These are phyloP conservation scores for Tricholoma sp. DNA, from an alignment of 768 basidiomycete genomes.

Conservation along the genomic window DNA sequence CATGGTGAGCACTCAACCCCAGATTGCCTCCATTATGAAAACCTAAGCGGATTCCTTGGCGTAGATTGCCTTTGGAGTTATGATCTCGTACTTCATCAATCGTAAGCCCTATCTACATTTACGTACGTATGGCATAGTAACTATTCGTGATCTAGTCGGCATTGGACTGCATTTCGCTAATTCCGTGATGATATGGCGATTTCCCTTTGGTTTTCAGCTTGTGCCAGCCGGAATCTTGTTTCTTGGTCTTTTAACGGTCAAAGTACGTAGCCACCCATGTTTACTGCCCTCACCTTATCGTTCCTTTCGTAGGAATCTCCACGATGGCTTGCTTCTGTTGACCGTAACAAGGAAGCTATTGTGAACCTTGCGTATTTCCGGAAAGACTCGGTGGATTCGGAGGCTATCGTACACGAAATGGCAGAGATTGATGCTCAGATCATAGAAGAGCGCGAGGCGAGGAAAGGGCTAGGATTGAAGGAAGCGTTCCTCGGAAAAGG, in stretches of 20 bases:
- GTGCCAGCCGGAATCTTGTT: conserved; percentile 72
- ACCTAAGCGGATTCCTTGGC: background rate
- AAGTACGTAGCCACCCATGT: conserved; percentile 26
- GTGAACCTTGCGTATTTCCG: conserved; percentile 66
- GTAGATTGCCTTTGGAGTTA: conserved; percentile 71
- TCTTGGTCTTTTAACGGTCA: conserved; percentile 62
- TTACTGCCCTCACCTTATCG: background rate
- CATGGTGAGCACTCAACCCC: conserved; percentile 40
- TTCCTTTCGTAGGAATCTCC: conserved; percentile 55
- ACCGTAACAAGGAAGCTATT: conserved; percentile 47
- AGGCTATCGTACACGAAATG: conserved; percentile 52
- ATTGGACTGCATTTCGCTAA: conserved; percentile 48
- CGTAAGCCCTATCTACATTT: too few relatives aligned
- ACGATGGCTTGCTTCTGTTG: conserved; percentile 69
- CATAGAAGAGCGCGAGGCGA: conserved; percentile 63
- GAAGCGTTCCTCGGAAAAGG: conserved; percentile 82
- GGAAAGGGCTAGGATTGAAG: conserved; percentile 55
- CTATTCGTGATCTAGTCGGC: conserved; percentile 39
- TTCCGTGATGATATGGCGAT: conserved; percentile 55
- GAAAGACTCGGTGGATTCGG: conserved; percentile 34
- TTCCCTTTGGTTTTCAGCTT: conserved; percentile 78
- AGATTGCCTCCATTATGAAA: background rate
- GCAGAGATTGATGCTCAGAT: conserved; percentile 83
- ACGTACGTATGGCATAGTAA: background rate
- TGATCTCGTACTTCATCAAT: conserved; percentile 82